Conservation (phyloP, 345 rosid genomes). For the Alliaria petiolata region DNA sequence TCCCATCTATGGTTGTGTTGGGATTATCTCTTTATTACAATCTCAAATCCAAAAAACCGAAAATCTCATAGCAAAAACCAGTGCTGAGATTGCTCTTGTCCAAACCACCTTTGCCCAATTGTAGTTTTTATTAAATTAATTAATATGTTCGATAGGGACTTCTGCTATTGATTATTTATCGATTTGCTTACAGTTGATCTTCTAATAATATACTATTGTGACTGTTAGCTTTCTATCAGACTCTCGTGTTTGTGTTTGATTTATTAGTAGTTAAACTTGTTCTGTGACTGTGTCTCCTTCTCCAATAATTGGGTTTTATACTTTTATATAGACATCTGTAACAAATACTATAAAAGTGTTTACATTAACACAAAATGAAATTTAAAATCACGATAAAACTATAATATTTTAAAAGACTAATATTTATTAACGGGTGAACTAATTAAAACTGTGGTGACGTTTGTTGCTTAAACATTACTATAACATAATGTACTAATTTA, state of each 20-base stretch:
- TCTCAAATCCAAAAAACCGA: conserved; percentile 2
- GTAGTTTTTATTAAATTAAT: not conserved
- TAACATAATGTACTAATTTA: not conserved
- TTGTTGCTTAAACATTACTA: not conserved
- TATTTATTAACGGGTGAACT: not conserved
- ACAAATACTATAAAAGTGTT: too few relatives aligned
- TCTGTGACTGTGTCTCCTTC: conserved; percentile 1
- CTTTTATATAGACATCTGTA: not conserved
- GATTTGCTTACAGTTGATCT: not conserved
- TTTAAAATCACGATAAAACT: not conserved
- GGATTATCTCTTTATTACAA: conserved; percentile 4
- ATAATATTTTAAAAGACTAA: not conserved
- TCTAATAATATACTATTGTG: not conserved
- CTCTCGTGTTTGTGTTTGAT: not conserved
- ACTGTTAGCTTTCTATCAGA: not conserved
- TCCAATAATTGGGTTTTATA: conserved; percentile 4
- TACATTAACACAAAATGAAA: not conserved
- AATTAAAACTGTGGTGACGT: conserved; percentile 18
- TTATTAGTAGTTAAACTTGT: too few relatives aligned
- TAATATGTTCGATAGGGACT: not conserved
- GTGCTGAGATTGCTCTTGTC: conserved; percentile 18
- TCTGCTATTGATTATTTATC: not conserved
- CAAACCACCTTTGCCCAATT: not conserved
- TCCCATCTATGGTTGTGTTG: conserved; percentile 18
- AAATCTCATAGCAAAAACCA: conserved; percentile 1